Evolutionary conservation across 352 stramenopile genomes (phyloP).

Genomic region (Pythium plurisporium): DNA sequence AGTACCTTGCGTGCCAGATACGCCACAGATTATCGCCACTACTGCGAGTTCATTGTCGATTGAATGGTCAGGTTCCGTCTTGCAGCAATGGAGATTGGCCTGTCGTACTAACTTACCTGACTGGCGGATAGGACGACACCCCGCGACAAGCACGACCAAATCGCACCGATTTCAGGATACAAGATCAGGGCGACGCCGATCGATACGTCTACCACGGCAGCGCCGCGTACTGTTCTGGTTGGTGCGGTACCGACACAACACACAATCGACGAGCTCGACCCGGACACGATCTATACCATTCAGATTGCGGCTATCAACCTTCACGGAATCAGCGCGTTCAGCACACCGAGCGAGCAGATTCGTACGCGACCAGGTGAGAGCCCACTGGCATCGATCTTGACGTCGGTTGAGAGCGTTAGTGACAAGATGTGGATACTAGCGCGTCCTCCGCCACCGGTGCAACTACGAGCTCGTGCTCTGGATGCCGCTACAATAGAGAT

Average conservation of each 20-base stretch:
- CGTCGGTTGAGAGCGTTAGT: too few species aligned
- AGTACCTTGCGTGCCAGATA: conserved; percentile 34
- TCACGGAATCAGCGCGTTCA: conserved; percentile 54
- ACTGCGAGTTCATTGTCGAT: conserved; percentile 26
- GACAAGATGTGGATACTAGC: conserved; percentile 6
- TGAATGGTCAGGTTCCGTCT: conserved; percentile 28
- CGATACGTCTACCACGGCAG: conserved; percentile 3
- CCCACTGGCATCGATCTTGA: neutral
- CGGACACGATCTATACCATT: conserved; percentile 39
- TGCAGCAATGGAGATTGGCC: too few species aligned
- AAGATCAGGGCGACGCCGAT: conserved; percentile 31
- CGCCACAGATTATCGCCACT: conserved; percentile 19
- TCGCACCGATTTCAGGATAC: conserved; percentile 60
- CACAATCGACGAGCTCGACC: conserved; percentile 27
- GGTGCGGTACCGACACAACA: conserved; percentile 26
- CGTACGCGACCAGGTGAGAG: conserved; percentile 32
- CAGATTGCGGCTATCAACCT: conserved; percentile 53
- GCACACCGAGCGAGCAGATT: conserved; percentile 22
- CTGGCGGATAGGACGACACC: conserved; percentile 3
- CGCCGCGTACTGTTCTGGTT: conserved; percentile 24
- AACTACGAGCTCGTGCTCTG: neutral
- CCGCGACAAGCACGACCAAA: conserved; percentile 28
- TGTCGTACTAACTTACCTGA: neutral
- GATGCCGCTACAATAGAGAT: conserved; percentile 8
- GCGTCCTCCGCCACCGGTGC: conserved; percentile 1